phyloP scores from a whole-genome alignment of 768 basidiomycete genomes.

The Mycena vitilis region DNA sequence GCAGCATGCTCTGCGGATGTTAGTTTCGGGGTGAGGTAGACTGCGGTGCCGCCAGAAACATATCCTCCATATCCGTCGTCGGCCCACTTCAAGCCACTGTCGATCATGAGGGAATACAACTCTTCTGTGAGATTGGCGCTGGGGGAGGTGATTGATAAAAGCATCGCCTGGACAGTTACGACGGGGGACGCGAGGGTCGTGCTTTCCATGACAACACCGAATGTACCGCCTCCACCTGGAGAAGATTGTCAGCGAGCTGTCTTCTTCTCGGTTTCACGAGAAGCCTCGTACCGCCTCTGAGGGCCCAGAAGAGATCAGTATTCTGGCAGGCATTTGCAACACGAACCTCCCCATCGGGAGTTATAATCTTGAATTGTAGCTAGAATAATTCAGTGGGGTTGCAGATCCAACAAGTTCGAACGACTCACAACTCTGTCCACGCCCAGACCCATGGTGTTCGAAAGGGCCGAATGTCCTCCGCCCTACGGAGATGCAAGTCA shows the following conservation, averaged over 20 bases:
- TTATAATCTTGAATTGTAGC: constrained; percentile 51
- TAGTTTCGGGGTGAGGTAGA: constrained; percentile 46
- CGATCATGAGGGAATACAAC: constrained; percentile 39
- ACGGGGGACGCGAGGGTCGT: constrained; percentile 35
- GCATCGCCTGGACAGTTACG: constrained; percentile 34
- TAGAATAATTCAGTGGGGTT: not conserved
- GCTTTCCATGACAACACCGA: constrained; percentile 38
- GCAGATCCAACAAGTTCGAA: not conserved
- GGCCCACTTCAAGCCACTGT: constrained; percentile 40
- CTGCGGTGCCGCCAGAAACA: constrained; percentile 30
- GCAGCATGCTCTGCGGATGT: constrained; percentile 38
- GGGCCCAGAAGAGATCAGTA: constrained; percentile 51
- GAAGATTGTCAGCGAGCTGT: not conserved
- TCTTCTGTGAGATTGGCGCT: constrained; percentile 24
- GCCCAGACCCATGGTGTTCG: constrained; percentile 40
- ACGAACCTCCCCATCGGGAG: constrained; percentile 49
- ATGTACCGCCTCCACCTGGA: constrained; percentile 39
- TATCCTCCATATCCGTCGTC: constrained; percentile 37
- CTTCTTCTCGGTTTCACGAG: not conserved
- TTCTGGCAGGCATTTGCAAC: constrained; percentile 50
- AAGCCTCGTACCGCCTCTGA: constrained; percentile 36
- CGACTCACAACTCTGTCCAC: constrained; percentile 39
- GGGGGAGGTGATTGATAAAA: constrained; percentile 24
- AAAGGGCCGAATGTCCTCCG: constrained; percentile 36
- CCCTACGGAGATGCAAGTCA: constrained; percentile 22